Evolutionary conservation across 768 basidiomycete genomes (phyloP).

Genomic region (Suillus luteus): DNA sequence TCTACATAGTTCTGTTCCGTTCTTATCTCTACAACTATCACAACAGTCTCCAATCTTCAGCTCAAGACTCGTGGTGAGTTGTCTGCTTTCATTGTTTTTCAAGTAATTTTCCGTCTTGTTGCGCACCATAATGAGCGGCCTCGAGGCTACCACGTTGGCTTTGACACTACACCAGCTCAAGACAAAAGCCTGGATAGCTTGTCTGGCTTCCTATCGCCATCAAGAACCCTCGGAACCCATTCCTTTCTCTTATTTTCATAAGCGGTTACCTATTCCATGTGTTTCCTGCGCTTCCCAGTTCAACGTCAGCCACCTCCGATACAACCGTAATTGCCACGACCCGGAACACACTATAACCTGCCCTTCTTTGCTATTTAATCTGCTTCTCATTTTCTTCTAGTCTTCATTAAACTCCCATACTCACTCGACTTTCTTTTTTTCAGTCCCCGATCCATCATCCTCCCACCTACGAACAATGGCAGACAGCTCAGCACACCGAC

Average conservation of each 20-base stretch:
- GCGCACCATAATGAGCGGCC: conserved; percentile 24
- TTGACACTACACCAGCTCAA: conserved; percentile 13
- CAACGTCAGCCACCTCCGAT: conserved; percentile 41
- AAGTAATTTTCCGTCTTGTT: conserved; percentile 12
- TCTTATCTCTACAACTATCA: conserved; percentile 22
- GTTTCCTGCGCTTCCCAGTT: conserved; percentile 14
- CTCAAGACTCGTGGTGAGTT: conserved; percentile 29
- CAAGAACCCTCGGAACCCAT: conserved; percentile 9
- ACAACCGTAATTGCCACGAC: conserved; percentile 32
- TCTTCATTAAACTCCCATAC: conserved; percentile 18
- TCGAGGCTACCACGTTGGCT: conserved; percentile 33
- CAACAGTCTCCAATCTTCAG: conserved; percentile 10
- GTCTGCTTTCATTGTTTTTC: background rate
- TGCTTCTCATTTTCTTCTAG: conserved; percentile 18
- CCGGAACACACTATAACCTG: conserved; percentile 34
- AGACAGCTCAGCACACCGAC: conserved; percentile 68
- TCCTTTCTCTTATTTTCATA: conserved; percentile 1
- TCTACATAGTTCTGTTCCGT: conserved; percentile 29
- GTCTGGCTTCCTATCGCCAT: conserved; percentile 9
- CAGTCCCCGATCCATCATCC: conserved; percentile 14
- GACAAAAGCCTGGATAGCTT: conserved; percentile 9
- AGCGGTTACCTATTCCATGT: conserved; percentile 7
- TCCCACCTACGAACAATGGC: conserved; percentile 53
- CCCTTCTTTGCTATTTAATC: conserved; percentile 27
- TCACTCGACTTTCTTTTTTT: conserved; percentile 18